Conservation (phyloP, 208 protist genomes). For the Leishmania arabica region DNA sequence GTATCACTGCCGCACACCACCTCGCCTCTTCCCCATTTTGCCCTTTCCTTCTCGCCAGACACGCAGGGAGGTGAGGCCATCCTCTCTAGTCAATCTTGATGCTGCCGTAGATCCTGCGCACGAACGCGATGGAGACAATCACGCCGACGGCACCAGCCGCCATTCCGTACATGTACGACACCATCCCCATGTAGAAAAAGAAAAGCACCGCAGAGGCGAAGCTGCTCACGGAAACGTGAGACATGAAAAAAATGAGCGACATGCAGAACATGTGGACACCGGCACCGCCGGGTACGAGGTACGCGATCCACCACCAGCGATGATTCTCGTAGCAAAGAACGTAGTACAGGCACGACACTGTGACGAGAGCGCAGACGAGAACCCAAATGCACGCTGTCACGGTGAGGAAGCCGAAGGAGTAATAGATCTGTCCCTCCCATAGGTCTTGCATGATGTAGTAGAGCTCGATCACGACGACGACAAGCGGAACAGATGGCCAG, state of each 20-base stretch:
- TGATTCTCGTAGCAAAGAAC: constrained; percentile 97
- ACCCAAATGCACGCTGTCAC: constrained; percentile 96
- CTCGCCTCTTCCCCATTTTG: background rate
- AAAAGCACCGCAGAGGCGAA: constrained; percentile 84
- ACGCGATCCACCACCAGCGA: constrained; percentile 98
- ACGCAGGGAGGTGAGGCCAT: background rate
- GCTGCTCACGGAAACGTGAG: constrained; percentile 66
- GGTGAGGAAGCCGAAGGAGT: constrained; percentile 98
- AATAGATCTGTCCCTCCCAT: constrained; percentile 96
- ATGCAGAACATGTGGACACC: constrained; percentile 95
- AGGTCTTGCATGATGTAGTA: constrained; percentile 98
- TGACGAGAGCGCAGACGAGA: constrained; percentile 95
- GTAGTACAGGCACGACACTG: constrained; percentile 98
- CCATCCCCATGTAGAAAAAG: constrained; percentile 88
- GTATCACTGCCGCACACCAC: background rate
- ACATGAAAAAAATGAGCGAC: constrained; percentile 89
- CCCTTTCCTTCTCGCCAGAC: background rate
- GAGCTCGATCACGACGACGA: constrained; percentile 97
- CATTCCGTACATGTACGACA: constrained; percentile 80
- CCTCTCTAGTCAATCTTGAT: constrained; percentile 44
- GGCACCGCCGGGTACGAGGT: constrained; percentile 89
- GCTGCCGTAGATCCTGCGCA: constrained; percentile 80
- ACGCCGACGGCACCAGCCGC: constrained; percentile 86
- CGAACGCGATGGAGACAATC: constrained; percentile 73
- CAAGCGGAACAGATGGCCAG: constrained; percentile 95